Evolutionary conservation across 768 basidiomycete species (phyloP), one percentile per base, ranked within the genome.

Genomic region (Crucibulum laeve): DNA sequence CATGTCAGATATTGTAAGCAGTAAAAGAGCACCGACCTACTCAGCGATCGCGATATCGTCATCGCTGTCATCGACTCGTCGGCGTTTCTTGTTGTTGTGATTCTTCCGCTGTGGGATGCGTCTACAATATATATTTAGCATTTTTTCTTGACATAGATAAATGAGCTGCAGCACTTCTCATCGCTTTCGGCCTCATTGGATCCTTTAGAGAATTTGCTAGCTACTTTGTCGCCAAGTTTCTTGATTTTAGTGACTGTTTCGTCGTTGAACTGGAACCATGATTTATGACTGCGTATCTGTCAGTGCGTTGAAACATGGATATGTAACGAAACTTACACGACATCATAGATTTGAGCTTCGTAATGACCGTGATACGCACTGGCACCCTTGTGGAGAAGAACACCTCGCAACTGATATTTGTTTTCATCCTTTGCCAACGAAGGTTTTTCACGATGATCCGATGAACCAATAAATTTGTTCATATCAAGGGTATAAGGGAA

Each of bases 241-340:
- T 76, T 67, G 43, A 84, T 79, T 52, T 71, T 76, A 0, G 81
- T 82, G 3, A 95, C 90, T 3, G 64, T 63, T 58, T 97, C 95
- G 56, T 98, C 95, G 53, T 95, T 93, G 64, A 91, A 98, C 47
- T 86, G 82, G 57, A 83, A 94, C 94, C 95, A 98, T 14, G 82
- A 72, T 30, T 73, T 61, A 38, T 72, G 73, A 40, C 87, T 91
- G 43, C 38, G 22, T 39, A 30, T 40, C 34, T 15, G 34, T 56
- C 33, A 55, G 45, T n/a, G 15, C 3, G 38, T 8, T 6, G 11
- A 21, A 38, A 25, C 37, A 8, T 28, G 19, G 3, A 13, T 17
- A 24, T 18, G 25, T 36, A 49, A 15, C 33, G 59, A 21, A 36
- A 67, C 80, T 43, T 54, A 92, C 89, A 65, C 62, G 17, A 65